phyloP scores from a whole-genome alignment of 2,329 filamentous ascomycete genomes.

The Epichloe baconii region DNA sequence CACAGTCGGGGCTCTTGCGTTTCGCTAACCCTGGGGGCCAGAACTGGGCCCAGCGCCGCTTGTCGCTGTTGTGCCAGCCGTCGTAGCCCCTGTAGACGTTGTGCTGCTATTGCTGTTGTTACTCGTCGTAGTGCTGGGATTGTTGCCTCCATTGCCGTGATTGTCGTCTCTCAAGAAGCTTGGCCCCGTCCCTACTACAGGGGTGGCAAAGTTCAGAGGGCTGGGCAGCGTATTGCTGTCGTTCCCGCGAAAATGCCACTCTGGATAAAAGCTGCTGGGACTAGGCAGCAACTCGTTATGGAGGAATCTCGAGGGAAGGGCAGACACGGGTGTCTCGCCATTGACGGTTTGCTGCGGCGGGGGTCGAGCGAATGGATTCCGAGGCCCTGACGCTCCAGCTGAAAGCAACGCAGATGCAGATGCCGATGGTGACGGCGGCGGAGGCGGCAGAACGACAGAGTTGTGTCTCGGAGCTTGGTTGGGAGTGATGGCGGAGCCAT shows the following conservation, averaged over 20 bases:
- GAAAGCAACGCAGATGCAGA: constrained; percentile 72
- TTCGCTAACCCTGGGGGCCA: constrained; percentile 23
- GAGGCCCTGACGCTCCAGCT: constrained; percentile 81
- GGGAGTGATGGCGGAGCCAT: constrained; percentile 44
- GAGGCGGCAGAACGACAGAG: constrained; percentile 75
- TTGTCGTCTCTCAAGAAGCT: constrained; percentile 49
- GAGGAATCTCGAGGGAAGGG: constrained; percentile 82
- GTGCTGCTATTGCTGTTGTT: constrained; percentile 12
- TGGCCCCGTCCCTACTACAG: constrained; percentile 48
- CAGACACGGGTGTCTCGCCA: constrained; percentile 68
- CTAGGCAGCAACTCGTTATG: constrained; percentile 78
- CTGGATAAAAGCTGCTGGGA: constrained; percentile 82
- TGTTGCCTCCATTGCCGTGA: constrained; percentile 8
- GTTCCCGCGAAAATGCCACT: constrained; percentile 64
- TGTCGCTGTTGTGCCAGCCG: constrained; percentile 7
- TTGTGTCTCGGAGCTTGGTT: constrained; percentile 40
- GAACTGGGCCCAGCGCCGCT: constrained; percentile 6
- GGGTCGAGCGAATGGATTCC: constrained; percentile 89
- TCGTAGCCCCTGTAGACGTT: constrained; percentile 4
- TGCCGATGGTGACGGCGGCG: constrained; percentile 83
- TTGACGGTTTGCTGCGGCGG: constrained; percentile 54
- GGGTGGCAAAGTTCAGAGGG: constrained; percentile 85
- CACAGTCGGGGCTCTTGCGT: constrained; percentile 43
- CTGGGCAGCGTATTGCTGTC: constrained; percentile 84
- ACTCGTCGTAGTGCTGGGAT: constrained; percentile 8